Conservation (phyloP, 352 stramenopile species). For the Globisporangium heterothallicum region DNA sequence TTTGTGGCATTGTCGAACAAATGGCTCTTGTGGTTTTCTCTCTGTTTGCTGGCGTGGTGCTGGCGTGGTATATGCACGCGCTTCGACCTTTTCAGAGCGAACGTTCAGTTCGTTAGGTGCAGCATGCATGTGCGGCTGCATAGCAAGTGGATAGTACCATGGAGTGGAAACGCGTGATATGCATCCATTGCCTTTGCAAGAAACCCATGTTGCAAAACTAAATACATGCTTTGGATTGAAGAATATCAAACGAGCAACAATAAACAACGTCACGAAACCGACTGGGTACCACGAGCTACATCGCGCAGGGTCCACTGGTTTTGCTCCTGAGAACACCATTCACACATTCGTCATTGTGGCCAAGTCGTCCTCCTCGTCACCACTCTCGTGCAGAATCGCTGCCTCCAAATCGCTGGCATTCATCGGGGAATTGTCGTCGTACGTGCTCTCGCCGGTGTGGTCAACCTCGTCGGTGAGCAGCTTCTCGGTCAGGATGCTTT, state of each 20-base stretch:
- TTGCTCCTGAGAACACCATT: background rate
- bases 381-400: constrained; percentile 20
- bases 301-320: constrained; percentile 1
- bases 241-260: background rate
- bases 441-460: constrained; percentile 19
- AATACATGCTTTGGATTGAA: no score
- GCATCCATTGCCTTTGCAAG: no score
- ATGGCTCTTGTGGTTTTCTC: no score
- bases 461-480: constrained; percentile 22
- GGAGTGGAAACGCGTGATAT: no score
- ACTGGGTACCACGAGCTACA: background rate
- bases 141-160: no score
- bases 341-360: background rate
- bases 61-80: no score
- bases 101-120: no score
- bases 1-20: no score
- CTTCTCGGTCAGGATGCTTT: constrained; percentile 31
- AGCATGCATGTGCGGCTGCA: no score
- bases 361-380: constrained; percentile 3
- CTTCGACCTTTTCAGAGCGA: no score
- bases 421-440: constrained; percentile 25
- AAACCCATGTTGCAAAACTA: no score
- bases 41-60: no score
- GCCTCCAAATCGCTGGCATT: constrained; percentile 17
- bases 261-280: background rate